phyloP scores from a whole-genome alignment of 169 alveolate genomes.

The Plasmodium vinckei region DNA sequence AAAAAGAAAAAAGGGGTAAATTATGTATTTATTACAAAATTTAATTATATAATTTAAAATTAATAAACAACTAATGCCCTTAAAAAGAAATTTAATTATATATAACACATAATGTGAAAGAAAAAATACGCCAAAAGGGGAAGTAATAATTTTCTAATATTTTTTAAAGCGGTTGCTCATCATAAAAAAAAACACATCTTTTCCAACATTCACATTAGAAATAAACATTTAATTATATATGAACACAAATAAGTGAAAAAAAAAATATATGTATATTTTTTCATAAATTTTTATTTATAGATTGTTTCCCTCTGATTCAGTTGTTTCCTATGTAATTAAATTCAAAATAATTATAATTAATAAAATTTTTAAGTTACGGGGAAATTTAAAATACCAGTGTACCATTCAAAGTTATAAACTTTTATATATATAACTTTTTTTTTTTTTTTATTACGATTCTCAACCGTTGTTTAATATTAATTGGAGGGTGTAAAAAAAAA shows the following conservation, averaged over 20 bases:
- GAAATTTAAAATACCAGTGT: conserved; percentile 44
- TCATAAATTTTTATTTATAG: conserved; percentile 21
- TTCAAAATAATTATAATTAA: conserved; percentile 11
- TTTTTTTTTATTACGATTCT: conserved; percentile 18
- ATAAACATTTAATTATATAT: conserved; percentile 35
- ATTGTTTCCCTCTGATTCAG: conserved; percentile 19
- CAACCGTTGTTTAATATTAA: conserved; percentile 1
- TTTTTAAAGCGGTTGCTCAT: conserved; percentile 65
- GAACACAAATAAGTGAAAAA: conserved; percentile 23
- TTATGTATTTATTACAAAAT: conserved; percentile 34
- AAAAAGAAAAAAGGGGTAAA: conserved; percentile 23
- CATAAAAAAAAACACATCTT: conserved; percentile 45
- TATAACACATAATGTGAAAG: background rate
- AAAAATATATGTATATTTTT: conserved; percentile 23
- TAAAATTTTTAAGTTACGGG: conserved; percentile 6
- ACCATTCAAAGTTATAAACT: conserved; percentile 34
- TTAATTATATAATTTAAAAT: conserved; percentile 19
- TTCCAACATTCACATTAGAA: conserved; percentile 28
- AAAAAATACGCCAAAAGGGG: conserved; percentile 14
- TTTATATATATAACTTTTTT: conserved; percentile 3
- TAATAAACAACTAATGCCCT: conserved; percentile 20
- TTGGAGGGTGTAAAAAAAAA: conserved; percentile 8
- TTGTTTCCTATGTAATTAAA: conserved; percentile 18
- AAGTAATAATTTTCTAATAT: conserved; percentile 7
- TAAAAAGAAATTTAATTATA: conserved; percentile 14